phyloP scores from a whole-genome alignment of 1,284 basidiomycete species.

The Sphagnurus paluster region DNA sequence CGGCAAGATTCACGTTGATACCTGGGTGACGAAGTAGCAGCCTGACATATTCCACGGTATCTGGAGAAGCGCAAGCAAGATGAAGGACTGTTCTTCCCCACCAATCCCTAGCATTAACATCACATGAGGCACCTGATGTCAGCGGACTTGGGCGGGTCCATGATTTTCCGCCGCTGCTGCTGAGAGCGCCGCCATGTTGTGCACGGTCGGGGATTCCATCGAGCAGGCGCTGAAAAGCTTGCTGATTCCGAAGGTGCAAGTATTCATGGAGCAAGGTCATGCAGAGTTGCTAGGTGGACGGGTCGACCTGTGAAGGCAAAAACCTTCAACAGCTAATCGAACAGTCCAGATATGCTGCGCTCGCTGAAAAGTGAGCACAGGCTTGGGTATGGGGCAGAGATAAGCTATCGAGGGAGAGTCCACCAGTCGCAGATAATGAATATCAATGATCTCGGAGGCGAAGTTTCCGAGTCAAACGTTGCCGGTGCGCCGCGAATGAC shows the following conservation, averaged over 20 bases:
- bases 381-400: constrained; percentile 6
- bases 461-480: constrained; percentile 6
- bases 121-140: constrained; percentile 37
- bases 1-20: constrained; percentile 82
- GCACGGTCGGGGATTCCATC: constrained; percentile 44
- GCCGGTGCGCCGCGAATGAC: background rate
- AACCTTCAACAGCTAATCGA: constrained; percentile 22
- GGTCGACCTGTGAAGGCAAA: constrained; percentile 31
- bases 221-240: constrained; percentile 81
- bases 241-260: constrained; percentile 75
- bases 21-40: constrained; percentile 78
- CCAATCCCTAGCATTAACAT: constrained; percentile 75
- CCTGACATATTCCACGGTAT: constrained; percentile 78
- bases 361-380: constrained; percentile 15
- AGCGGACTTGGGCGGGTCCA: constrained; percentile 59
- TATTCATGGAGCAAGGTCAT: constrained; percentile 84
- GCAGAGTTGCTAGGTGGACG: constrained; percentile 38
- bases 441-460: constrained; percentile 1
- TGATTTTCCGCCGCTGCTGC: constrained; percentile 61
- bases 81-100: constrained; percentile 85
- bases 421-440: constrained; percentile 4
- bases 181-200: constrained; percentile 32
- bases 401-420: constrained; percentile 10
- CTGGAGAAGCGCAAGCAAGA: constrained; percentile 68
- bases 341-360: constrained; percentile 18